Conservation (phyloP, 2,329 filamentous ascomycete species). For the Tympanopsis confertula region DNA sequence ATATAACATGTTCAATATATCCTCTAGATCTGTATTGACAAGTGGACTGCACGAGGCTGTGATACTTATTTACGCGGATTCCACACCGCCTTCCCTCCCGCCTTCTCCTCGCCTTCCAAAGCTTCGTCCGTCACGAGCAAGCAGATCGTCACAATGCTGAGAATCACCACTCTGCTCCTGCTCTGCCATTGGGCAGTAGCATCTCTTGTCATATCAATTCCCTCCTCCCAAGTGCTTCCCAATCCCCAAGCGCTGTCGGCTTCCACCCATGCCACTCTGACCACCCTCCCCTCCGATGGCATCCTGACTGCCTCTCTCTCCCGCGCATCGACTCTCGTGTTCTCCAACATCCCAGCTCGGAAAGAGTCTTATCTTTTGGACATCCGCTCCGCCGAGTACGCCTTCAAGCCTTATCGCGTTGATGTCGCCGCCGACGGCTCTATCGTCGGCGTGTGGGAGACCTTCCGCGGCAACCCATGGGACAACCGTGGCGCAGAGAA, state of each 20-base stretch:
- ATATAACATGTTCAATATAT: no score
- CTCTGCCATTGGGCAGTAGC: no score
- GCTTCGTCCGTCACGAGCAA: no score
- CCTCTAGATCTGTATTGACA: no score
- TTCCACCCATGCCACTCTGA: background rate
- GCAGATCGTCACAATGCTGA: no score
- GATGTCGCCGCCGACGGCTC: constrained; percentile 28
- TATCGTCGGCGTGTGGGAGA: constrained; percentile 41
- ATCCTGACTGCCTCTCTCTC: background rate
- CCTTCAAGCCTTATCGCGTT: constrained; percentile 45
- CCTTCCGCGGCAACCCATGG: constrained; percentile 47
- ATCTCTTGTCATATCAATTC: background rate
- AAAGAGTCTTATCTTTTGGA: background rate
- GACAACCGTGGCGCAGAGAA: constrained; percentile 22
- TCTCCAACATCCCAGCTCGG: background rate
- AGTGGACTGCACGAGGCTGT: no score
- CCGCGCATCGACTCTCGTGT: background rate
- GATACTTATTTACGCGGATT: no score
- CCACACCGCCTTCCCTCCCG: no score
- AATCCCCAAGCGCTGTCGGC: background rate
- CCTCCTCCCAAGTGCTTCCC: background rate
- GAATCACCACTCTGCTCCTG: no score
- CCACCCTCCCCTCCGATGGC: background rate
- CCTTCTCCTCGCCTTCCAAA: no score
- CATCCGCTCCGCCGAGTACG: constrained; percentile 24